phyloP scores from a whole-genome alignment of 345 rosid species.

The Boechera stricta region DNA sequence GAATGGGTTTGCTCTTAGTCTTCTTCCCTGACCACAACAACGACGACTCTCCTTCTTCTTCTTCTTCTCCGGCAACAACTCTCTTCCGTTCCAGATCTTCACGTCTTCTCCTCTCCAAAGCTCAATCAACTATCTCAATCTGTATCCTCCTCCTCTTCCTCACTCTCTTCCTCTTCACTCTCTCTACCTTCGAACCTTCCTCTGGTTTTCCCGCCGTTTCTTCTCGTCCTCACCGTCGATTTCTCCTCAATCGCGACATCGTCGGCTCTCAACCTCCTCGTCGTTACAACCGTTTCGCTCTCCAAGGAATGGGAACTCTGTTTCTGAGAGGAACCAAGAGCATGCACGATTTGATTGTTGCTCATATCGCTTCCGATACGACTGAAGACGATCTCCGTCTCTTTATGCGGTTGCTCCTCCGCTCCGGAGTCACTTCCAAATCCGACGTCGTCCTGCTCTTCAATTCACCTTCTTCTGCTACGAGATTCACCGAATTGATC shows the following conservation, averaged over 20 bases:
- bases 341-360: constrained; percentile 54
- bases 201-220: constrained; percentile 40
- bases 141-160: constrained; percentile 71
- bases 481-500: constrained; percentile 52
- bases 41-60: constrained; percentile 24
- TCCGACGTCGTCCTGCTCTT: constrained; percentile 71
- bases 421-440: constrained; percentile 69
- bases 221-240: constrained; percentile 42
- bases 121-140: constrained; percentile 84
- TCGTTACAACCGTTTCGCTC: constrained; percentile 19
- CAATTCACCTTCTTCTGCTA: constrained; percentile 36
- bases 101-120: constrained; percentile 58
- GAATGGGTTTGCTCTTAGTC: constrained; percentile 75
- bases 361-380: constrained; percentile 64
- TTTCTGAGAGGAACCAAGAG: constrained; percentile 40
- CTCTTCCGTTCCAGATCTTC: constrained; percentile 55
- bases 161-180: constrained; percentile 81
- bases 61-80: constrained; percentile 37
- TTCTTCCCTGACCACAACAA: constrained; percentile 69
- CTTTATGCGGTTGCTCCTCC: constrained; percentile 63
- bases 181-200: constrained; percentile 85
- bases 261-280: not conserved
- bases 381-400: constrained; percentile 59
- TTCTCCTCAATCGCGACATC: constrained; percentile 43
- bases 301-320: constrained; percentile 50